Base-by-base conservation (phyloP, 2,329 filamentous ascomycete genomes). In the Pestalotiopsis sp. region DNA sequence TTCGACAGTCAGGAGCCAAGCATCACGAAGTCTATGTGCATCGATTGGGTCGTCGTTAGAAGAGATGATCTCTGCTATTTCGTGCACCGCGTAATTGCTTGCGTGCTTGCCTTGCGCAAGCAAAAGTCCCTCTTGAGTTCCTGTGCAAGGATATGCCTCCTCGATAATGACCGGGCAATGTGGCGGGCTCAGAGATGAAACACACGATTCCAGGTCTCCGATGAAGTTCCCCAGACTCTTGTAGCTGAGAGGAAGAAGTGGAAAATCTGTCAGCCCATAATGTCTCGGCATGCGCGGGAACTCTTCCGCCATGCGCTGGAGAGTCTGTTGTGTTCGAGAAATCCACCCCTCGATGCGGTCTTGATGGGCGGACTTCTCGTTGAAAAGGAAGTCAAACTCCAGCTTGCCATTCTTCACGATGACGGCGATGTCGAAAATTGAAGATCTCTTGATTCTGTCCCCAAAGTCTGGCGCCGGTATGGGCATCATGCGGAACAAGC, bases 1-100 rank as follows among this genome's bases (percentile, higher is more conserved):
- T 9, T 63, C 31, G 20, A 68, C 57, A 17, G 66, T 58, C 23
- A 57, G 57, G 11, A 52, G 5, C 67, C 67, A 68, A 17, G 67
- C 67, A 6, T 62, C 39, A 7, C 64, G 27, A 20, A 68, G 27
- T n/a, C 61, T 36, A 31, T 13, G 27, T 1, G 27, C 38, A n/a
- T 68, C 67, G 2, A 68, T 49, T 20, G 62, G 67, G 2, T 38
- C 38, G 6, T 61, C 52, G n/a, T 23, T 25, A 3, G 52, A 49
- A 31, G 67, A 27, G 13, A 65, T 52, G 9, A 68, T 62, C 12
- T 68, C 67, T 6, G 63, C 25, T 4, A 64, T 68, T 23, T 65
- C 61, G 23, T 68, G 67, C 1, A 68, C 67, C 23, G 67, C 67
- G 36, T 68, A 68, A 20, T 68, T 68, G 38, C 67, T 60, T 23